Conservation (phyloP, 2,329 filamentous ascomycete genomes). For the Teratosphaeria zuluensis region DNA sequence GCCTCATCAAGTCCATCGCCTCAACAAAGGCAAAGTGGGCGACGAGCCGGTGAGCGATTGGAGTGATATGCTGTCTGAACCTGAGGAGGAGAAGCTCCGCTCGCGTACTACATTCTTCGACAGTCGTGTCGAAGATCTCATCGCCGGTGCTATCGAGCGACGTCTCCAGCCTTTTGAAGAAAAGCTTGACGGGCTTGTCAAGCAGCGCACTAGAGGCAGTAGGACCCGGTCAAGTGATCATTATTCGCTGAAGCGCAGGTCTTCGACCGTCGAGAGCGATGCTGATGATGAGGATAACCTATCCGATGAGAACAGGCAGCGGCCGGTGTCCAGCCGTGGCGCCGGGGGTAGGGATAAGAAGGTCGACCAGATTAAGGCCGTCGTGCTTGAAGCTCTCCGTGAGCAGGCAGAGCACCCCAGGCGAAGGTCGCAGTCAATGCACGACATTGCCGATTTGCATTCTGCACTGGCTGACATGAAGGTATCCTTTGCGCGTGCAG, state of each 20-base stretch:
- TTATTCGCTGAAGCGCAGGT: conserved; percentile 15
- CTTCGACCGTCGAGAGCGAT: conserved; percentile 64
- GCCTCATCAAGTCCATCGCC: conserved; percentile 42
- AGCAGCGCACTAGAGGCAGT: conserved; percentile 39
- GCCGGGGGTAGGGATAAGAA: conserved; percentile 56
- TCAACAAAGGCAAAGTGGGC: conserved; percentile 47
- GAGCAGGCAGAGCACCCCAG: conserved; percentile 17
- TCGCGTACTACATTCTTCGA: conserved; percentile 83
- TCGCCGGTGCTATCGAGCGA: conserved; percentile 66
- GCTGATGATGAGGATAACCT: conserved; percentile 70
- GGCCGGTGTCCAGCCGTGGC: conserved; percentile 60
- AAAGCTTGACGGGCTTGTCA: conserved; percentile 57
- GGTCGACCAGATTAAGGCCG: conserved; percentile 63
- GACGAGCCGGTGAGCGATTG: conserved; percentile 75
- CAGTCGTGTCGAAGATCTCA: conserved; percentile 74
- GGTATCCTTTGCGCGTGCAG: conserved; percentile 37
- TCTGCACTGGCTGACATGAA: conserved; percentile 40
- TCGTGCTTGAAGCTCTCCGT: conserved; percentile 53
- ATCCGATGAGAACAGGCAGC: conserved; percentile 55
- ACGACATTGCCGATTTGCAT: conserved; percentile 32
- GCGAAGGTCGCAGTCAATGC: conserved; percentile 12
- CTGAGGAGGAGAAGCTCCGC: conserved; percentile 74
- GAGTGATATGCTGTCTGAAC: conserved; percentile 75
- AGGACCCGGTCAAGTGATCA: conserved; percentile 58
- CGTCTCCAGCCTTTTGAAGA: conserved; percentile 74